Evolutionary conservation across 192 early-diverging fungal species (phyloP).

Genomic region (Radiomyces spectabilis): DNA sequence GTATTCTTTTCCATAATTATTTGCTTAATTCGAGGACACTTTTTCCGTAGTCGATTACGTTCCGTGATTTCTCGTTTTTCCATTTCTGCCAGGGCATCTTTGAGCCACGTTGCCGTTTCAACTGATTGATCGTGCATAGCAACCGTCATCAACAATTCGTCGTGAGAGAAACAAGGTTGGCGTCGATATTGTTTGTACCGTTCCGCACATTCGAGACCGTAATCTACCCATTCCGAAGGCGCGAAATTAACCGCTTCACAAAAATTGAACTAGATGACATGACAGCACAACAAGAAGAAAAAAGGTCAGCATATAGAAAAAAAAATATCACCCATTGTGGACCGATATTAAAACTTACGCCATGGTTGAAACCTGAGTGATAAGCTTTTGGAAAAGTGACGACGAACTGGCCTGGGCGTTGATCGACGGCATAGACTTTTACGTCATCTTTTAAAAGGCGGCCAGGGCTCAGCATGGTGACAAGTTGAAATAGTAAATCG

Average conservation of each 20-base stretch:
- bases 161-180: conserved; percentile 91
- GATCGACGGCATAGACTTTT: conserved; percentile 70
- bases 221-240: conserved; percentile 82
- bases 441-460: conserved; percentile 67
- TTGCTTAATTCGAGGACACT: conserved; percentile 29
- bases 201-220: conserved; percentile 68
- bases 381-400: conserved; percentile 93
- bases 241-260: conserved; percentile 98
- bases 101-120: conserved; percentile 37
- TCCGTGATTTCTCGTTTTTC: conserved; percentile 45
- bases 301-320: neutral
- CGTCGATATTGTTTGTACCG: conserved; percentile 75
- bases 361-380: conserved; percentile 96
- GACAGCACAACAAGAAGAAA: conserved; percentile 11
- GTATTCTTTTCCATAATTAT: conserved; percentile 5
- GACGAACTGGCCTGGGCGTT: conserved; percentile 88
- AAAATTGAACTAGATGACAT: conserved; percentile 69
- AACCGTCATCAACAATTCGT: conserved; percentile 74
- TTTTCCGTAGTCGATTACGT: conserved; percentile 29
- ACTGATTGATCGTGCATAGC: conserved; percentile 29
- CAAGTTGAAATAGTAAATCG: conserved; percentile 89
- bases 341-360: conserved; percentile 48
- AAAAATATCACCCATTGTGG: neutral
- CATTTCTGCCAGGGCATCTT: conserved; percentile 39
- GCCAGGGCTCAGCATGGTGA: conserved; percentile 83